Evolutionary conservation across 495 filamentous ascomycete genomes (phyloP).

Genomic region (Penicillium cinerascens): DNA sequence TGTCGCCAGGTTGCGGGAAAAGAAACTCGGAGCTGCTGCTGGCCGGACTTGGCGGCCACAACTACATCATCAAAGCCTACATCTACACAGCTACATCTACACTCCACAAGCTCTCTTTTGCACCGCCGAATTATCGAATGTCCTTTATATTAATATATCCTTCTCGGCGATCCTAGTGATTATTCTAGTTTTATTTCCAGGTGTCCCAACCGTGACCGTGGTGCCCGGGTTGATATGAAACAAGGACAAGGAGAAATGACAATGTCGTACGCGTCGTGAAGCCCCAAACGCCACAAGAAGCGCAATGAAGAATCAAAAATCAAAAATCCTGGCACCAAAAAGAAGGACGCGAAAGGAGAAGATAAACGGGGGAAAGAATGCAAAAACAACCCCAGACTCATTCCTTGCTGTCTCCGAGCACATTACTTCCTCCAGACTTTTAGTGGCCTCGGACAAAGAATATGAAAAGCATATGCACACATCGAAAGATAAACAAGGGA

Average conservation of each 20-base stretch:
- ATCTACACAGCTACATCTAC: neutral
- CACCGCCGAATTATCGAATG: neutral
- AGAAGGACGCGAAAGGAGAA: constrained; percentile 14
- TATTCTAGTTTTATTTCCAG: constrained; percentile 31
- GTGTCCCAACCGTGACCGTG: constrained; percentile 17
- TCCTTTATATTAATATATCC: constrained; percentile 22
- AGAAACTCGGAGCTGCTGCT: neutral
- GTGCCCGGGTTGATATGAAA: constrained; percentile 22
- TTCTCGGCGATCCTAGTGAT: constrained; percentile 22
- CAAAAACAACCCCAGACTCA: constrained; percentile 5
- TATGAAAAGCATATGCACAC: constrained; percentile 23
- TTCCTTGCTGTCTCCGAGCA: constrained; percentile 8
- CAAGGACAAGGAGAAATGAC: constrained; percentile 22
- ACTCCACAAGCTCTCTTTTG: neutral
- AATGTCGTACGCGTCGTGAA: constrained; percentile 27
- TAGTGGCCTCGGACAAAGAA: constrained; percentile 10
- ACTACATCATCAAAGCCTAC: neutral
- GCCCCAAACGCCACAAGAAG: constrained; percentile 21
- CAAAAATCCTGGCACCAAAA: neutral
- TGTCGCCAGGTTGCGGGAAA: neutral
- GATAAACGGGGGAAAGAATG: neutral
- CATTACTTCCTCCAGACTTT: constrained; percentile 18
- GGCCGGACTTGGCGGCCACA: neutral
- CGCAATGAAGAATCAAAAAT: constrained; percentile 2
- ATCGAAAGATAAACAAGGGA: constrained; percentile 23